Percentiles rank a stretch among this genome's conserved stretches.
Conservation (phyloP, 371 early-diverging fungal species). For the Chytridiales sp. region DNA sequence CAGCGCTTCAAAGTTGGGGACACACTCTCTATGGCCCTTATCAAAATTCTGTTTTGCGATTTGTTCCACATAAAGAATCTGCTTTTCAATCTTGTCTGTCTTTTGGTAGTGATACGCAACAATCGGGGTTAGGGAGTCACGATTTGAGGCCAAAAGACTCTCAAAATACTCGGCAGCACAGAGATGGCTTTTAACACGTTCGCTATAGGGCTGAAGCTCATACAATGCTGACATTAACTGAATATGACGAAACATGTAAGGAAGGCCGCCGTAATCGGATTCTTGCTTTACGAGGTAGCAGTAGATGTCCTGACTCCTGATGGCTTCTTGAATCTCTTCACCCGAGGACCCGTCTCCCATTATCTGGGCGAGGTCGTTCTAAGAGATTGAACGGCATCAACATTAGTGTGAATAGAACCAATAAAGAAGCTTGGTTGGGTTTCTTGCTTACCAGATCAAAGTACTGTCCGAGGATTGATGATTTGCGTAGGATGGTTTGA, state of each 20-base stretch:
- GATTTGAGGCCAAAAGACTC: neutral
- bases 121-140: neutral
- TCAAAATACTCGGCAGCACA: conserved; percentile 8
- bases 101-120: conserved; percentile 6
- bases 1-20: too few relatives aligned
- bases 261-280: neutral
- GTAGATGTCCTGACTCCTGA: neutral
- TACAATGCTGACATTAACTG: conserved; percentile 5
- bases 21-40: too few relatives aligned
- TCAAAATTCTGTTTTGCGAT: neutral
- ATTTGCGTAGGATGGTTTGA: neutral
- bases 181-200: neutral
- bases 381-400: too few relatives aligned
- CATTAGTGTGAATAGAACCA: too few relatives aligned
- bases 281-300: neutral
- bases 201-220: conserved; percentile 5
- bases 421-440: too few relatives aligned
- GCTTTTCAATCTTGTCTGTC: neutral
- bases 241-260: conserved; percentile 10
- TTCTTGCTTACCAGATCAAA: neutral
- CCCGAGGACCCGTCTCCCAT: too few relatives aligned
- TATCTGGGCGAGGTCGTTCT: neutral
- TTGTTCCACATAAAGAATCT: conserved; percentile 2
- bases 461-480: conserved; percentile 9
- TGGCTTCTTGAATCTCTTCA: neutral